Percentiles rank a stretch among this genome's conserved stretches.
phyloP scores from a whole-genome alignment of 495 filamentous ascomycete species.

The Daldinia loculata region DNA sequence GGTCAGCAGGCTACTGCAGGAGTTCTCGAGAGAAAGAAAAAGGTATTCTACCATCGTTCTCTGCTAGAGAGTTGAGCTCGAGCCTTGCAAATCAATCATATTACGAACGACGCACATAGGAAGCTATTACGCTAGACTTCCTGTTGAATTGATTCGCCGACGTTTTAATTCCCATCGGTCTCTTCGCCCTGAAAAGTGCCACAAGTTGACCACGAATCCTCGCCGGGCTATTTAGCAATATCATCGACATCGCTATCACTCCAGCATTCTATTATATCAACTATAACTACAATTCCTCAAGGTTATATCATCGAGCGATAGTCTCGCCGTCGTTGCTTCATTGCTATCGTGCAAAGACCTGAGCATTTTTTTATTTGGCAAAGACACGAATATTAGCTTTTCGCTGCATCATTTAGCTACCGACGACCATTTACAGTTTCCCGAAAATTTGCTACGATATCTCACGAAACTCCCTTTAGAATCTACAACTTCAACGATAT shows the following conservation, averaged over 20 bases:
- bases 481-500: neutral
- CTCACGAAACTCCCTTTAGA: neutral
- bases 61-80: slow-evolving; percentile 42
- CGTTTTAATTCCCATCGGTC: slow-evolving; percentile 11
- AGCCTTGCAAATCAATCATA: slow-evolving; percentile 41
- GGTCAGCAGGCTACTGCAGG: slow-evolving; percentile 94
- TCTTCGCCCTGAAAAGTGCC: slow-evolving; percentile 34
- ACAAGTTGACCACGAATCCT: slow-evolving; percentile 17
- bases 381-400: slow-evolving; percentile 13
- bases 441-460: neutral
- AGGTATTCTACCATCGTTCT: slow-evolving; percentile 40
- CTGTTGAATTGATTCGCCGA: slow-evolving; percentile 43
- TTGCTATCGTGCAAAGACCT: slow-evolving; percentile 13
- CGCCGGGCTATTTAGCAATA: slow-evolving; percentile 11
- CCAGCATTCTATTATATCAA: slow-evolving; percentile 1
- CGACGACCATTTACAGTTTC: neutral
- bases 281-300: slow-evolving; percentile 3
- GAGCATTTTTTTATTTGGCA: slow-evolving; percentile 51
- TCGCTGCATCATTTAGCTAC: neutral
- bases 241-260: slow-evolving; percentile 10
- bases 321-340: neutral
- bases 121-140: slow-evolving; percentile 52
- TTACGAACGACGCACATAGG: slow-evolving; percentile 34
- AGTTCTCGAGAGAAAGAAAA: slow-evolving; percentile 61
- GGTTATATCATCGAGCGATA: neutral